Conservation (phyloP, 2,329 filamentous ascomycete genomes). For the Colletotrichum falcatum region DNA sequence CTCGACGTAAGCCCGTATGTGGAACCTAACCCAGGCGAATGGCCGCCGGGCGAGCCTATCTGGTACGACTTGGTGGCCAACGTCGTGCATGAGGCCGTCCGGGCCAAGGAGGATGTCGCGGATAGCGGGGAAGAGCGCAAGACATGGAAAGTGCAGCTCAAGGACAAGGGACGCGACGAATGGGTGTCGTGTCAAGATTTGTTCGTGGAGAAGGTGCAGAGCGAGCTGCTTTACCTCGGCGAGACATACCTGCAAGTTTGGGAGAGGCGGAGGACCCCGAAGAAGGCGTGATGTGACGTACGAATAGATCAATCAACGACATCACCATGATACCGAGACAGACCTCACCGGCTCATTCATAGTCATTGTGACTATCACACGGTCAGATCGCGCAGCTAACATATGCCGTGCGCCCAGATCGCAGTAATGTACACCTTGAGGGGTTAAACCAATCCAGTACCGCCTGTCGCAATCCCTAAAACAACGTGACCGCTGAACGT, state of each 20-base stretch:
- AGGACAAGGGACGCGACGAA: conserved; percentile 82
- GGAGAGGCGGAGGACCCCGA: conserved; percentile 79
- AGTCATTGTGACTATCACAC: conserved; percentile 38
- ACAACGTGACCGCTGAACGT: conserved; percentile 39
- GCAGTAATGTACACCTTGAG: conserved; percentile 40
- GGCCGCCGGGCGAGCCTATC: conserved; percentile 83
- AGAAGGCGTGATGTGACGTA: conserved; percentile 45
- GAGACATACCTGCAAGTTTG: conserved; percentile 97
- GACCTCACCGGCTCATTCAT: conserved; percentile 28
- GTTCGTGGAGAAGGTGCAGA: conserved; percentile 89
- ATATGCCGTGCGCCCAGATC: conserved; percentile 20
- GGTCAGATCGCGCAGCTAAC: conserved; percentile 23
- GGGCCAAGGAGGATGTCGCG: conserved; percentile 82
- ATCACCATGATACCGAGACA: not conserved
- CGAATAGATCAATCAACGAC: not conserved
- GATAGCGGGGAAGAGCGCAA: conserved; percentile 89
- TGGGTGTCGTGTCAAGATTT: conserved; percentile 96
- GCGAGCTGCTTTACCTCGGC: conserved; percentile 89
- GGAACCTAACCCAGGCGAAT: conserved; percentile 81
- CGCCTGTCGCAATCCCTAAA: conserved; percentile 38
- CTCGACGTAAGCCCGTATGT: conserved; percentile 93
- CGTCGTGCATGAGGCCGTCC: conserved; percentile 87
- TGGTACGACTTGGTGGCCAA: conserved; percentile 97
- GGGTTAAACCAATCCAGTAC: conserved; percentile 32
- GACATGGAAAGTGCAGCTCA: conserved; percentile 93